Conservation (phyloP, 2,329 filamentous ascomycete species). For the Fusarium lateritium region DNA sequence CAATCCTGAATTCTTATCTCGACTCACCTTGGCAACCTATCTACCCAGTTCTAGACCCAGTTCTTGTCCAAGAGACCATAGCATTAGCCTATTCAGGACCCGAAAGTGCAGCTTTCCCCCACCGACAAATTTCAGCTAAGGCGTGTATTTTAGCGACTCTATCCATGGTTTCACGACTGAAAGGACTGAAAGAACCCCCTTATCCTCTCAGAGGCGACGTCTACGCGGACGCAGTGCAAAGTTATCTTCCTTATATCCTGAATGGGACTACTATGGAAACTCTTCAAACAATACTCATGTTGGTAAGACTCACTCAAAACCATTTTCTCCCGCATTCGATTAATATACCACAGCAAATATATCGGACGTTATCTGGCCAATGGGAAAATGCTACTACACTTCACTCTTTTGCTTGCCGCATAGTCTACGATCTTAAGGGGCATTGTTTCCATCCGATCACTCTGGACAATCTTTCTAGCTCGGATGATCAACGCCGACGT, state of each 20-base stretch:
- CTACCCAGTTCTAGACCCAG: not conserved
- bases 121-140: not conserved
- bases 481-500: not conserved
- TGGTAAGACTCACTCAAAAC: not conserved
- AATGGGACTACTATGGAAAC: rapidly evolving
- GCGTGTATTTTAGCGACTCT: not conserved
- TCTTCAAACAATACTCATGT: not conserved
- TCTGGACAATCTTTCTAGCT: rapidly evolving
- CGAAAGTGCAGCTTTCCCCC: rapidly evolving
- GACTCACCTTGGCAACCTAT: not conserved
- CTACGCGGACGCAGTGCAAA: not conserved
- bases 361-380: not conserved
- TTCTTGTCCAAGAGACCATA: not conserved
- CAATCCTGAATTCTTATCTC: not conserved
- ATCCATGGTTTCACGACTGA: not conserved
- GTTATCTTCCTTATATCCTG: rapidly evolving
- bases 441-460: not conserved
- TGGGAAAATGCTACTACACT: not conserved
- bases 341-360: not conserved
- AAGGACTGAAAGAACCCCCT: rapidly evolving
- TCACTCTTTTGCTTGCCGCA: not conserved
- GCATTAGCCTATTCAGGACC: not conserved
- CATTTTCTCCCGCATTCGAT: rapidly evolving
- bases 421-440: not conserved
- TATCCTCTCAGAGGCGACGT: not conserved